Conservation (phyloP, 495 filamentous ascomycete species). For the Hypoxylon intermedium region DNA sequence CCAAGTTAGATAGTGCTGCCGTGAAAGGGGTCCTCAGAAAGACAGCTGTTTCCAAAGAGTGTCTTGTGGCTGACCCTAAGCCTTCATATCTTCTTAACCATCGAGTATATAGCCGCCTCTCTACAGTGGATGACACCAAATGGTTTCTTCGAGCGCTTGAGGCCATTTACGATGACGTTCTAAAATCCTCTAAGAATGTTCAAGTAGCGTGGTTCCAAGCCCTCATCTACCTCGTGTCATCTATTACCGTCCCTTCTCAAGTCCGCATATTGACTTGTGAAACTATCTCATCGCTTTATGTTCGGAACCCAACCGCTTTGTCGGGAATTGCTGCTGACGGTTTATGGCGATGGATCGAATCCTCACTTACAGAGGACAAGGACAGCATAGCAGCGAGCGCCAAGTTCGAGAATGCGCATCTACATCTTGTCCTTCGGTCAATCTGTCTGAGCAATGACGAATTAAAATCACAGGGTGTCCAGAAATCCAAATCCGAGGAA, state of each 20-base stretch:
- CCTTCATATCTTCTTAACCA: constrained; percentile 85
- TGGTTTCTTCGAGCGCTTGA: constrained; percentile 78
- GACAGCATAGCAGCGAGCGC: constrained; percentile 75
- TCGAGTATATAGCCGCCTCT: constrained; percentile 80
- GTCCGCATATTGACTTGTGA: constrained; percentile 66
- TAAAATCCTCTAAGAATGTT: constrained; percentile 36
- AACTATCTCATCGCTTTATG: constrained; percentile 66
- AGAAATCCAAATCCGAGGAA: constrained; percentile 49
- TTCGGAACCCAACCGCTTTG: constrained; percentile 59
- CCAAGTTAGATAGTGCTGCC: constrained; percentile 51
- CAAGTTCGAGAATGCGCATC: constrained; percentile 66
- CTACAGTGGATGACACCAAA: constrained; percentile 70
- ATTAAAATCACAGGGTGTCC: constrained; percentile 45
- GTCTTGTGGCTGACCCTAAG: constrained; percentile 71
- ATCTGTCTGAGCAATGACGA: constrained; percentile 66
- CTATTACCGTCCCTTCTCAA: constrained; percentile 59
- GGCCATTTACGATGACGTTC: constrained; percentile 58
- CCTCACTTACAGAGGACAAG: constrained; percentile 70
- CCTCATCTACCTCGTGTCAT: constrained; percentile 78
- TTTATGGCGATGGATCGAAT: constrained; percentile 82
- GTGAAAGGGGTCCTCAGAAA: constrained; percentile 61
- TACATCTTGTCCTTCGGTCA: constrained; percentile 70
- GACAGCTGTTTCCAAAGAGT: constrained; percentile 64
- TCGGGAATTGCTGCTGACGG: constrained; percentile 68
- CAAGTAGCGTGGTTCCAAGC: constrained; percentile 77